Evolutionary conservation across 75 land plant species (phyloP).

Genomic region (Selaginella tamariscina): DNA sequence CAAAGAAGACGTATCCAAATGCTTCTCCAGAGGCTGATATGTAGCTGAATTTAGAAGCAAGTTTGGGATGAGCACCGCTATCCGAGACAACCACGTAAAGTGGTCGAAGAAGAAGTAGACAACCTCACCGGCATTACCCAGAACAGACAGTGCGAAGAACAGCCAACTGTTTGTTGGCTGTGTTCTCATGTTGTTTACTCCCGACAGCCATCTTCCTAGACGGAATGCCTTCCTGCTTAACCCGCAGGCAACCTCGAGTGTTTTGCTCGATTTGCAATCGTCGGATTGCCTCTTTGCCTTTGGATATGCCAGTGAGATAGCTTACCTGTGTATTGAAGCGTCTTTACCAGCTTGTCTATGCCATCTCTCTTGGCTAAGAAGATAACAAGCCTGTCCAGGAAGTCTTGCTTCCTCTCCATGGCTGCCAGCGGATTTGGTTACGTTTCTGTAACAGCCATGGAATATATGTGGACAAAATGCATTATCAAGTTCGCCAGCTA

Average conservation of each 20-base stretch:
- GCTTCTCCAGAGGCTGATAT: constrained; percentile 91
- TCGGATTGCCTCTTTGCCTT: background rate
- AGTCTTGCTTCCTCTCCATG: constrained; percentile 45
- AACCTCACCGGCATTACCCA: constrained; percentile 87
- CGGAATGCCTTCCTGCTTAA: constrained; percentile 89
- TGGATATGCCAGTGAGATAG: constrained; percentile 58
- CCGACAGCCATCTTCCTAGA: constrained; percentile 77
- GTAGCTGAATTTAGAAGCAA: constrained; percentile 59
- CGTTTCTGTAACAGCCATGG: too few species aligned
- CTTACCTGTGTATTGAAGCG: constrained; percentile 89
- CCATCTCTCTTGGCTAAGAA: constrained; percentile 97
- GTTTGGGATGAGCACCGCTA: constrained; percentile 53
- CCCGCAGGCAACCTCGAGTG: constrained; percentile 71
- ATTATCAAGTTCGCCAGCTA: too few species aligned
- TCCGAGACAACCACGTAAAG: constrained; percentile 66
- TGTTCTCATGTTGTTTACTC: constrained; percentile 67
- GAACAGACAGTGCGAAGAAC: constrained; percentile 46
- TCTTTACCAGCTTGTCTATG: constrained; percentile 98
- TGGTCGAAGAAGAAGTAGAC: constrained; percentile 98
- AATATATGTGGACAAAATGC: too few species aligned
- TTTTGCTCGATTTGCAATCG: constrained; percentile 52
- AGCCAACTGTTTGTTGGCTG: constrained; percentile 32
- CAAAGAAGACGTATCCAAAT: constrained; percentile 72
- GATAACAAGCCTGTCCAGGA: constrained; percentile 71
- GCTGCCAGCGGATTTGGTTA: too few species aligned